phyloP scores from a whole-genome alignment of 2,329 filamentous ascomycete species.

The Aspergillus novofumigatus region DNA sequence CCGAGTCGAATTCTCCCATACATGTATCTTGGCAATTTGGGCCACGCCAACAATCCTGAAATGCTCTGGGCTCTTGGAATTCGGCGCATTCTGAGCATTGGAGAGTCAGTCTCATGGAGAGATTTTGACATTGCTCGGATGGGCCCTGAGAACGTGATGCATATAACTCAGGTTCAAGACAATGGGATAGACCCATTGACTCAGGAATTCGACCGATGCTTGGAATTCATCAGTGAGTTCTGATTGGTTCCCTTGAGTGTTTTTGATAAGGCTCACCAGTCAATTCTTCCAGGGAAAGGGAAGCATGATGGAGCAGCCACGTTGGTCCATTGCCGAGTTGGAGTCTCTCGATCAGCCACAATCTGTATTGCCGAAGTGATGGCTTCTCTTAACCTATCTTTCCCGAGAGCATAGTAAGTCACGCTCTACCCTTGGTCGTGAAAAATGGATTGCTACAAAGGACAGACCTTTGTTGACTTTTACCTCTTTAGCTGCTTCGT shows the following conservation, averaged over 20 bases:
- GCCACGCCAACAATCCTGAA: conserved; percentile 89
- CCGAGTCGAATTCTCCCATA: conserved; percentile 87
- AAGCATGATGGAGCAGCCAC: conserved; percentile 75
- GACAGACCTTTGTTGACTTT: not conserved
- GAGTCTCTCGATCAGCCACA: conserved; percentile 90
- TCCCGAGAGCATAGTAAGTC: conserved; percentile 78
- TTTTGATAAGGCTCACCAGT: not conserved
- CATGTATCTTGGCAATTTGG: conserved; percentile 92
- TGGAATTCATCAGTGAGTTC: conserved; percentile 84
- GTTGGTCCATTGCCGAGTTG: conserved; percentile 92
- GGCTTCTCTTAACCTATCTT: conserved; percentile 72
- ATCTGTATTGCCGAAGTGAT: conserved; percentile 99
- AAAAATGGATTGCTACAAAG: too few relatives aligned
- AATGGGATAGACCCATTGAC: conserved; percentile 93
- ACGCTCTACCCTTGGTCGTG: not conserved
- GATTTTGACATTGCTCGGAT: conserved; percentile 66
- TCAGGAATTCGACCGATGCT: conserved; percentile 76
- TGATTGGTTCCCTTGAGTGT: not conserved
- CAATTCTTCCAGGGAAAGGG: conserved; percentile 62
- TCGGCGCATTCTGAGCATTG: conserved; percentile 82
- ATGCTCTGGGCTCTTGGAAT: conserved; percentile 78
- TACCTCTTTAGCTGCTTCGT: conserved; percentile 67
- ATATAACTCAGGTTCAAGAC: conserved; percentile 84
- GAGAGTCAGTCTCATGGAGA: conserved; percentile 79
- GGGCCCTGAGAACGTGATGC: conserved; percentile 73